Base-by-base conservation (phyloP, 2,329 filamentous ascomycete species). In the Fusarium sp. region DNA sequence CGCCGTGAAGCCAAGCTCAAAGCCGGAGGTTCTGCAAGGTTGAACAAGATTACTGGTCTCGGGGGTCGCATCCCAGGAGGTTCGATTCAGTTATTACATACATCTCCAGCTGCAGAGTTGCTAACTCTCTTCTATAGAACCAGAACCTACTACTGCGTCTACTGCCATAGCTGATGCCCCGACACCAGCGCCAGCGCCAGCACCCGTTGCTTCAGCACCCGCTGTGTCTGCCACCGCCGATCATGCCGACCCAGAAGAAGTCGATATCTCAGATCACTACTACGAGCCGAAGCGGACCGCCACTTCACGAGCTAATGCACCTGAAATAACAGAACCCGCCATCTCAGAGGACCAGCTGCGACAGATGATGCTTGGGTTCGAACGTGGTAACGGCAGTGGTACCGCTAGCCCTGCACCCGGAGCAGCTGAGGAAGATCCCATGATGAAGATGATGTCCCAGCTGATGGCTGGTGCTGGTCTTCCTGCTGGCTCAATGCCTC, bases 1-100 rank as follows among this genome's bases (percentile, higher is more conserved):
- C 90, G 93, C 44, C 89, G 93, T 55, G 92, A 94, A 81, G 93
- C 93, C 66, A 96, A 95, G 86, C 91, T 95, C 83, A 90, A 88
- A 77, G 90, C 91, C 56, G 91, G 92, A 68, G 93, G 92, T 65
- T 89, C 90, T 24, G 88, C 90, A 44, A 86, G 94, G 69, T 83
- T 96, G 70, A 91, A 93, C 78, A 92, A 89, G 81, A 96, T 96
- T 81, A 94, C 92, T 18, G 91, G 91, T 3, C 83, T 94, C 33
- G 91, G 91, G 35, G 82, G 82, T n/a, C 81, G 82, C 18, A 44
- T 83, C 18, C 75, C 78, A 49, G 79, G 79, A 73, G 82, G 82
- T 84, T 63, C 52, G 49, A 70, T 44, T 12, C 24, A 47, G 22
- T 22, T 20, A 4, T 39, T 15, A 17, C 33, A 44, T 66, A 22